Evolutionary conservation across 768 basidiomycete genomes (phyloP), one percentile per base, ranked within the genome.

Genomic region (Kwoniella mangroviensis): DNA sequence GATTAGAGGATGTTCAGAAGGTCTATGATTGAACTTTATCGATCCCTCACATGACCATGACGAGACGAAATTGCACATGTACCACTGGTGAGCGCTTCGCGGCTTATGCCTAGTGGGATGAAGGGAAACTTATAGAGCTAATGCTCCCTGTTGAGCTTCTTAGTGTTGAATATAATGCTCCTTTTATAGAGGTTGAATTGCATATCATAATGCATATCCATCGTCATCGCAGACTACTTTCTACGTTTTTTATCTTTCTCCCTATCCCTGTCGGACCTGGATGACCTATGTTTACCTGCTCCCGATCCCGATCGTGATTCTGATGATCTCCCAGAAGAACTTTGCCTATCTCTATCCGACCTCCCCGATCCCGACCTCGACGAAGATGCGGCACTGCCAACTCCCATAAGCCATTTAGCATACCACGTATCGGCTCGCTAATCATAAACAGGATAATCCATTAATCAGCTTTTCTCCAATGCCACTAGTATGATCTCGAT

Each of bases 341-440:
- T 57, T 10, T n/a, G 24, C 22, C 53, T 54, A 5, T 51, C 17
- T 51, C 49, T 51, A 51, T 54, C 53, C 2, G 53, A 54, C 3
- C 26, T 34, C 12, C 28, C 56, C 15, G 63, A 63, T 21, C 6
- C 19, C 12, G 60, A 42, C 15, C 60, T 28, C 13, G 21, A 17
- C 12, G 65, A 59, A 7, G 63, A 63, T 28, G 61, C 34, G 5
- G 49, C 28, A 9, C 43, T 42, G 10, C 60, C n/a, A 40, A 61
- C 65, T 3, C 77, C 78, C 19, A 65, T 24, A 22, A 79, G 54
- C 78, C 78, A 79, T 40, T 67, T 71, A 15, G 78, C 78, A 66
- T 79, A 79, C 78, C 78, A 79, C 9, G 78, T 76, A 49, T 75
- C 68, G 15, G 78, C 78, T 60, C 70, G 69, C 77, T 78, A 28